These are phyloP conservation scores for Aspergillus wentii DNA, from an alignment of 495 filamentous ascomycete species.

Conservation along the genomic window DNA sequence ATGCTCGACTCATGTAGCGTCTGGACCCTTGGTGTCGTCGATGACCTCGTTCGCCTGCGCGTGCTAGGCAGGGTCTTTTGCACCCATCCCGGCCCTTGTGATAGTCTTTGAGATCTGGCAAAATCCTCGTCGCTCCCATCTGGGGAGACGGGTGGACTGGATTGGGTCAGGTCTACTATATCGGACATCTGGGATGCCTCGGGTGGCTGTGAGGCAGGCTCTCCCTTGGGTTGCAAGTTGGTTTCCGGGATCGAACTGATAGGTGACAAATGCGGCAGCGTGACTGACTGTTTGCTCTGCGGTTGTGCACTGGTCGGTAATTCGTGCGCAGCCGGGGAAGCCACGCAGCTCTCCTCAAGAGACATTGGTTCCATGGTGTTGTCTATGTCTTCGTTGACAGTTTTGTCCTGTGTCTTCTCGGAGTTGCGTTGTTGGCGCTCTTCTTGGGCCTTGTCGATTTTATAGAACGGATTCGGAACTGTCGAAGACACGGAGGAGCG, in stretches of 20 bases:
- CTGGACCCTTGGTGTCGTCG: slow-evolving; percentile 12
- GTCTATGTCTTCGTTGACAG: too few relatives aligned
- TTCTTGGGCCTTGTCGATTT: slow-evolving; percentile 15
- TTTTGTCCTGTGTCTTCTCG: slow-evolving; percentile 3
- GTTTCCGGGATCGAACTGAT: background rate
- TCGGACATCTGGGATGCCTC: slow-evolving; percentile 22
- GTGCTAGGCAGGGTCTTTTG: slow-evolving; percentile 20
- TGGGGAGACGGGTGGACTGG: slow-evolving; percentile 30
- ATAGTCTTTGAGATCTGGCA: slow-evolving; percentile 23
- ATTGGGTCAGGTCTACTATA: slow-evolving; percentile 40
- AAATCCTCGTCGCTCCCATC: slow-evolving; percentile 24
- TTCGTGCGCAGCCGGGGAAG: too few relatives aligned
- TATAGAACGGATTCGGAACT: slow-evolving; percentile 24
- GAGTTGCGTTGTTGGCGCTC: slow-evolving; percentile 7
- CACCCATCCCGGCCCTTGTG: slow-evolving; percentile 32
- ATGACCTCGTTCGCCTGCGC: slow-evolving; percentile 15
- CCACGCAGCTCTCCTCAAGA: too few relatives aligned
- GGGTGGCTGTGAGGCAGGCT: slow-evolving; percentile 1
- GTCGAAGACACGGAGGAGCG: slow-evolving; percentile 5
- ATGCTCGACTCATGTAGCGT: slow-evolving; percentile 19
- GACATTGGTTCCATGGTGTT: too few relatives aligned
- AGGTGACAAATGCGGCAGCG: background rate
- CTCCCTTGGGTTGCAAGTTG: background rate
- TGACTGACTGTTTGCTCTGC: background rate
- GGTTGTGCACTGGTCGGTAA: too few relatives aligned